Evolutionary conservation across 352 stramenopile species (phyloP).

Genomic region (Bremia lactucae): DNA sequence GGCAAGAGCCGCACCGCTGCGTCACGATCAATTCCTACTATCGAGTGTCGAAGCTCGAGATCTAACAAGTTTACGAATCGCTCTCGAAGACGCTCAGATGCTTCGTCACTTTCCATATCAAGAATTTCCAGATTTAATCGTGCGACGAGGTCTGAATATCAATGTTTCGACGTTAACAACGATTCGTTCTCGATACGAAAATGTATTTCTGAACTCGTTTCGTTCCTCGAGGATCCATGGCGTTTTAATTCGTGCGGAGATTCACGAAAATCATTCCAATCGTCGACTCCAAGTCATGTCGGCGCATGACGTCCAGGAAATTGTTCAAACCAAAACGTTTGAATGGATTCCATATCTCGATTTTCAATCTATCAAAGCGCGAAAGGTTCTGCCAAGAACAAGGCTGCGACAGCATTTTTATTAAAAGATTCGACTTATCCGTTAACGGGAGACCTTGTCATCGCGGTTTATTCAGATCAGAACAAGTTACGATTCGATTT

Average conservation of each 20-base stretch:
- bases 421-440: conserved; percentile 26
- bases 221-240: conserved; percentile 53
- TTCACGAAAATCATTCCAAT: conserved; percentile 3
- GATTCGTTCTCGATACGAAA: conserved; percentile 42
- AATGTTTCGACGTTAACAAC: conserved; percentile 32
- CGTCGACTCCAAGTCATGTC: conserved; percentile 34
- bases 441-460: conserved; percentile 45
- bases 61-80: conserved; percentile 31
- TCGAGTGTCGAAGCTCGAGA: conserved; percentile 41
- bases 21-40: conserved; percentile 27
- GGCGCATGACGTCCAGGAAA: conserved; percentile 40
- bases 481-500: conserved; percentile 45
- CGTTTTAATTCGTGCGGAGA: conserved; percentile 32
- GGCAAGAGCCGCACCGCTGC: conserved; percentile 34
- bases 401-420: conserved; percentile 37
- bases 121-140: conserved; percentile 46
- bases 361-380: conserved; percentile 36
- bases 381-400: conserved; percentile 25
- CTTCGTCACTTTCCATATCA: conserved; percentile 52
- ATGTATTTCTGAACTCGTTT: conserved; percentile 49
- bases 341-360: conserved; percentile 55
- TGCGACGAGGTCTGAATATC: conserved; percentile 31
- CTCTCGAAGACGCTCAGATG: conserved; percentile 38
- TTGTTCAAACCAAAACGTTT: conserved; percentile 26
- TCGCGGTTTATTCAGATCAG: conserved; percentile 41